Base-by-base conservation (phyloP, 2,329 filamentous ascomycete species). In the Pseudogymnoascus sp. region DNA sequence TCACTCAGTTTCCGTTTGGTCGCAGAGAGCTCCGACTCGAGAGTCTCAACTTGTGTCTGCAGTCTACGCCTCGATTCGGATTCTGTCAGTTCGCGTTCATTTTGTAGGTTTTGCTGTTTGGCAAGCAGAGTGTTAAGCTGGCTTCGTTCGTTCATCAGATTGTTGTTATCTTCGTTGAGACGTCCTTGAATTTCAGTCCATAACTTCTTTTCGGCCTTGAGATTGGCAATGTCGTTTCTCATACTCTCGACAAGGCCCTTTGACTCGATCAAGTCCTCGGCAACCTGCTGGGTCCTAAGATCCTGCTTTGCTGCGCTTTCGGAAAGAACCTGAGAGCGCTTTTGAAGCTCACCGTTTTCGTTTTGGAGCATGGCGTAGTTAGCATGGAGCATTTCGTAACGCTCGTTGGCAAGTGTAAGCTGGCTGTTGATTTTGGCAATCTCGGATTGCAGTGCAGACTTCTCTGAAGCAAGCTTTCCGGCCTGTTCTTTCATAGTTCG, bases 161-260 rank as follows among this genome's bases (percentile, higher is more conserved):
- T 85, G 71, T 96, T 91, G 67, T 95, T 96, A 72, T 98, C 93
- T 70, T 95, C 91, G 66, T 85, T 89, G 46, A 98, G 81, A 61
- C 96, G 87, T 66, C 90, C 88, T 73, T 98, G 93, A 35, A 97
- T 96, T 63, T 89, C 91, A 78, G 95, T 96, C 89, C 90, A 96
- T 8, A 99, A 81, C 38, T 91, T 89, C 77, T 96, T 96, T 75
- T 98, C 93, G 0, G 93, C 93, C 75, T 96, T 96, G 35, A 97
- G 83, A 71, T 98, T 97, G 14, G 92, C 88, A 62, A 88, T 91
- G 73, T 99, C 95, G 67, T 91, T 92, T 61, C 92, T 89, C 75
- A 97, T 84, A 71, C 91, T 93, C 71, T 99, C 93, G 3, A 90
- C 81, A 61, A 93, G 78, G 33, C 89, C 89, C 73, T 88, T 89